Evolutionary conservation across 192 early-diverging fungal genomes (phyloP), one percentile per base, ranked within the genome.

Genomic region (Funneliformis mosseae): DNA sequence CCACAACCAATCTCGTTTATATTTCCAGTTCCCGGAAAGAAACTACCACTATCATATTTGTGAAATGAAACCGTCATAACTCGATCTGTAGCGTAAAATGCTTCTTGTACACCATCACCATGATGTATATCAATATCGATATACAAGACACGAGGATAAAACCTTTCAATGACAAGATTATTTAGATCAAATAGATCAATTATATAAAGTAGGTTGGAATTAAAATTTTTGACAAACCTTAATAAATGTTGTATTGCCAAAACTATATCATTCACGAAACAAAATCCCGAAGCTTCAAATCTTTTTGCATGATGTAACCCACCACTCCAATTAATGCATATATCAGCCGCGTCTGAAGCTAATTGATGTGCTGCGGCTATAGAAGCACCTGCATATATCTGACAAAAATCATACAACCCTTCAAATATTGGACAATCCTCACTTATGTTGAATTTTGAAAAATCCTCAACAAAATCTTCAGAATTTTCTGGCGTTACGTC

Each of bases 351-450:
- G 33, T 92, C 93, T 11, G 88, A 83, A 2, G 94, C 92, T 55
- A 99, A 81, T 77, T 96, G 96, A 33, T 88, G 82, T 6, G 97
- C 96, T 0, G 95, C 97, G 61, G 93, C 97, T 18, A 99, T 94
- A 0, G 97, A 95, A 9, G 96, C 97, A 41, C 98, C 98, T 21
- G 98, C 91, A 77, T 97, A 97, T 8, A 96, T 91, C 14, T 91
- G 86, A 81, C 95, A 97, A 76, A 97, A 99, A 70, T 99, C 97
- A 87, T 94, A 99, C 84, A 98, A 90, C 10, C 98, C 98, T 71
- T 96, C 96, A 87, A 97, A 99, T 11, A 98, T 94, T 5, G 98
- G 98, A 78, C 97, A 98, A 86, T 99, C 98, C 74, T 99, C 98
- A 12, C 96, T 95, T 25, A 99, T 93, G 78, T 99, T 99, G 84